A percentile compares a stretch with the other conserved stretches of the same genome.
These are phyloP conservation scores for Musa itinerans DNA, from an alignment of 176 grass and related monocot species.

Conservation along the genomic window DNA sequence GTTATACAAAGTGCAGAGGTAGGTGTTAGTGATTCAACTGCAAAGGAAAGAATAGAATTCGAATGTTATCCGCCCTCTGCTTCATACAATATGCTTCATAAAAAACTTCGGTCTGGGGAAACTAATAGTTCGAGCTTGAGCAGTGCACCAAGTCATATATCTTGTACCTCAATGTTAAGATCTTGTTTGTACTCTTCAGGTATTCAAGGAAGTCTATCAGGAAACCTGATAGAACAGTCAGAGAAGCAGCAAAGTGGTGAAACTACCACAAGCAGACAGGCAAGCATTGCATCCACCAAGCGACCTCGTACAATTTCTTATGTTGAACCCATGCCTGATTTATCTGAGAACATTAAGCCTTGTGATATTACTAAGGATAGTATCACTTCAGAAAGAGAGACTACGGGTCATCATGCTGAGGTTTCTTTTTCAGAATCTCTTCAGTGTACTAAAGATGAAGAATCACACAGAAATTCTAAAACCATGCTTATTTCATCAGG, in stretches of 20 bases:
- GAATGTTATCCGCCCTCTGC: background rate
- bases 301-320: background rate
- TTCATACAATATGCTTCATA: background rate
- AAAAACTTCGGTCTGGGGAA: background rate
- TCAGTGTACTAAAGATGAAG: background rate
- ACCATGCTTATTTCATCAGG: background rate
- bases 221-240: background rate
- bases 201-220: background rate
- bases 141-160: background rate
- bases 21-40: background rate
- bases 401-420: background rate
- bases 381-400: background rate
- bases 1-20: background rate
- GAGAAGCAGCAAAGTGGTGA: background rate
- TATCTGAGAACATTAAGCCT: background rate
- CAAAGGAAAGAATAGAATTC: background rate
- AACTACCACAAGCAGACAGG: background rate
- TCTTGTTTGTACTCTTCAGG: background rate
- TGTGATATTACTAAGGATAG: background rate
- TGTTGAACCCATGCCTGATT: background rate
- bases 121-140: background rate
- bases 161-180: background rate
- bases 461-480: background rate
- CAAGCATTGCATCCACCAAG: background rate
- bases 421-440: background rate